These are phyloP conservation scores for Vaccinium macrocarpon DNA, from an alignment of 148 eudicot species.

Conservation along the genomic window DNA sequence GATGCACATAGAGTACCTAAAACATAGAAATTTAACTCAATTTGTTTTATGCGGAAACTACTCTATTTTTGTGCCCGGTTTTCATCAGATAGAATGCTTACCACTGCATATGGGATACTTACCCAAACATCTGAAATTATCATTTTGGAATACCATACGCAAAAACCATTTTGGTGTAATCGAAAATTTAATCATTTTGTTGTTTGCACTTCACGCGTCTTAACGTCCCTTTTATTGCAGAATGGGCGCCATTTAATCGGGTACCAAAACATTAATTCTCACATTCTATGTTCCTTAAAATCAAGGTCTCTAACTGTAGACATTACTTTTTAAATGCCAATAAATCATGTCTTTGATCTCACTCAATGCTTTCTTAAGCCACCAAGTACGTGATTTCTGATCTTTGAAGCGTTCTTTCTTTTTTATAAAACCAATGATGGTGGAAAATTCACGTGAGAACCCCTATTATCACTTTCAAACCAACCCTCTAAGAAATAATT, in stretches of 20 bases:
- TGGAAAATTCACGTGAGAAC: not conserved
- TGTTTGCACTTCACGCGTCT: not conserved
- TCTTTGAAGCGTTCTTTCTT: slow-evolving; percentile 1
- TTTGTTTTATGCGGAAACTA: too few species aligned
- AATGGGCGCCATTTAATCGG: not conserved
- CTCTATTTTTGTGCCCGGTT: too few species aligned
- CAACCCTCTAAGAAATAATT: not conserved
- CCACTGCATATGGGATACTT: too few species aligned
- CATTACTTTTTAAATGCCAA: not conserved
- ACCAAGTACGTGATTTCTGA: not conserved
- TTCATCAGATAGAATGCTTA: too few species aligned
- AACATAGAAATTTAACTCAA: too few species aligned
- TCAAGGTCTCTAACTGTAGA: slow-evolving; percentile 5
- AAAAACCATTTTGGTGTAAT: too few species aligned
- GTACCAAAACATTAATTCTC: not conserved
- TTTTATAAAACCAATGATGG: not conserved
- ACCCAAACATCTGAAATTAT: too few species aligned
- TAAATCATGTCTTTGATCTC: slow-evolving; percentile 6
- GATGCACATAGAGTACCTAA: too few species aligned
- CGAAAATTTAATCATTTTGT: too few species aligned
- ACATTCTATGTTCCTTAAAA: slow-evolving; percentile 6
- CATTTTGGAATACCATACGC: too few species aligned
- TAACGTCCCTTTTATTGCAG: not conserved
- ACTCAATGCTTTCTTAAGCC: not conserved
- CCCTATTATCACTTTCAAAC: not conserved